These are phyloP conservation scores for Sanguinoderma infundibulare DNA, from an alignment of 1,284 basidiomycete genomes.

Conservation along the genomic window DNA sequence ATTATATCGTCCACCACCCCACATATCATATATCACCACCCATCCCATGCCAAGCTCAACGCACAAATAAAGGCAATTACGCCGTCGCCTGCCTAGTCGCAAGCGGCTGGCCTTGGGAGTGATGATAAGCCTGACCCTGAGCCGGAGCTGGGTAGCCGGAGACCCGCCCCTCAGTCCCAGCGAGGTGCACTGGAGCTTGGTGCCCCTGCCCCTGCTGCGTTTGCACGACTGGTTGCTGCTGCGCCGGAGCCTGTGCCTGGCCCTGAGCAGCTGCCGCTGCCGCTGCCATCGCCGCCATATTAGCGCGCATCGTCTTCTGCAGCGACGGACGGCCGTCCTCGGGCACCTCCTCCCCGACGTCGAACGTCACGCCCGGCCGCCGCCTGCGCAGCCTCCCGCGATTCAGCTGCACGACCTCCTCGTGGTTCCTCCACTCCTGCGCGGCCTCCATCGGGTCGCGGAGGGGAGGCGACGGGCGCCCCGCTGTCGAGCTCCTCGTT, in stretches of 20 bases:
- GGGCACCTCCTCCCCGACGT: conserved; percentile 49
- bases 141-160: neutral
- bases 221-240: neutral
- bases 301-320: conserved; percentile 21
- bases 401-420: conserved; percentile 44
- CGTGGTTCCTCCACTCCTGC: conserved; percentile 65
- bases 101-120: neutral
- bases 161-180: neutral
- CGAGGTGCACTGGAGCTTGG: neutral
- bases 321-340: conserved; percentile 21
- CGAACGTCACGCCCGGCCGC: conserved; percentile 74
- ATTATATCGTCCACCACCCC: neutral
- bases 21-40: neutral
- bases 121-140: neutral
- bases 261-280: conserved; percentile 8
- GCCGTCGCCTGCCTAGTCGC: conserved; percentile 9
- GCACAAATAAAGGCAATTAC: neutral
- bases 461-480: conserved; percentile 57
- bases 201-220: neutral
- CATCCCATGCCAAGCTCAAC: neutral
- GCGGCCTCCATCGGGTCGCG: conserved; percentile 68
- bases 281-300: conserved; percentile 7
- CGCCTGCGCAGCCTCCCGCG: conserved; percentile 52
- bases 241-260: neutral
- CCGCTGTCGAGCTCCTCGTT: conserved; percentile 57